Base-by-base conservation (phyloP, 495 filamentous ascomycete species). In the Penicillium flavigenum region DNA sequence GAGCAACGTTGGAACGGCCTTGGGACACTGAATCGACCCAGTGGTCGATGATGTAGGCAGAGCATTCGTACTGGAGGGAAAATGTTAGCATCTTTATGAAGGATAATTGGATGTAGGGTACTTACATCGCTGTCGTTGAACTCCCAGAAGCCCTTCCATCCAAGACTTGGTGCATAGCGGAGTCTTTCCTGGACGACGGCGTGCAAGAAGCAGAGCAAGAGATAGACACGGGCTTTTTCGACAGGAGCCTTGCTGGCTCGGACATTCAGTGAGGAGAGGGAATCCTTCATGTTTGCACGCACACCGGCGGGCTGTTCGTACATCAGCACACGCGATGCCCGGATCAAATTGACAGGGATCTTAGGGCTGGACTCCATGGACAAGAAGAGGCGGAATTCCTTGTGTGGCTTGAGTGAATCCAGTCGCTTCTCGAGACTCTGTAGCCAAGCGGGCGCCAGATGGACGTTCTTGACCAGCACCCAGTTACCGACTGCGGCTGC, bases 121-220 rank as follows among this genome's bases (percentile, higher is more conserved):
- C 92, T 88, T 83, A 97, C 92, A 74, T 98, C 94, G 62, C 92
- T 96, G 72, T 99, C 94, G 68, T 99, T 99, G 70, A 99, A 99
- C 76, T 99, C 94, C 94, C 94, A 99, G 81, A 96, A 96, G 54
- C 91, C 90, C 78, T 96, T 96, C 94, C 95, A 98, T 51, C 94
- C 94, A 54, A 99, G 81, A 50, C 83, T 94, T 2, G 94, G 95
- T 19, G 92, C 93, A 66, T 99, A 99, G 56, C 94, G 89, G 59
- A 99, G 79, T 63, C 94, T 80, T 71, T 99, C 94, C 72, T 99
- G 94, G 31, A 99, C 83, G 12, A 99, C 93, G 12, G 95, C 94
- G 65, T 99, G 94, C 58, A 98, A 69, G 83, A 98, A 98, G 6
- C 89, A 93, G 20, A 99, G 83, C 50, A 98, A 75, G 43, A 99